Evolutionary conservation across 1,284 basidiomycete genomes (phyloP), one percentile per base, ranked within the genome.

Genomic region (Cryptococcus jaspeensis): DNA sequence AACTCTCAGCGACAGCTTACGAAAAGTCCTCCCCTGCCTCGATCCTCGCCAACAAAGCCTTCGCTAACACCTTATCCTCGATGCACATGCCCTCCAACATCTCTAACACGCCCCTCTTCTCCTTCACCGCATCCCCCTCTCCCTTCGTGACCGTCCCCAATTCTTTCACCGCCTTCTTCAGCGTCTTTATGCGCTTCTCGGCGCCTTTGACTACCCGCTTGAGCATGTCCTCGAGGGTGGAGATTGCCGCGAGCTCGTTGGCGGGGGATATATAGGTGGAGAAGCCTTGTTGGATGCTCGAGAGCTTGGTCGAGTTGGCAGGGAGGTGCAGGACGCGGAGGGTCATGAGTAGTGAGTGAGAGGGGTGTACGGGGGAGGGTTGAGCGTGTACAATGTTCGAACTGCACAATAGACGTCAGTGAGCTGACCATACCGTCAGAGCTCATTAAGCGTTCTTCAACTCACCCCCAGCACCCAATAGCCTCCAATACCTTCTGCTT

Each of bases 391-490:
- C 69, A 1, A 84, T 87, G 85, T 89, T 91, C 52, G 89, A 84
- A 32, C 90, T 90, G 62, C 23, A 12, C 16, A 35, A 35, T 6
- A 50, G 54, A 54, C n/a, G 61, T 56, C 46, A 61, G 42, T 57
- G 50, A 50, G 49, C 37, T 39, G 23, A 54, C 36, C 20, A 35
- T 7, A 37, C 32, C 3, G 11, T n/a, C 38, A 38, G 16, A 39
- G 23, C 32, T 16, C 32, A 42, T 35, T n/a, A n/a, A 36, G 9
- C 15, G 48, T 45, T 38, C 55, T 41, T 35, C 45, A 18, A 58
- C 68, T 60, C 45, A 91, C 90, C 85, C 84, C 87, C 87, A 90
- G 66, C 91, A 92, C 5, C 84, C 84, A 61, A 86, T 81, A 12
- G 77, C 74, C 43, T 81, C 70, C 35, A 92, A 79, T 3, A 81